Base-by-base conservation (phyloP, 2,329 filamentous ascomycete species). In the Periconia macrospinosa region DNA sequence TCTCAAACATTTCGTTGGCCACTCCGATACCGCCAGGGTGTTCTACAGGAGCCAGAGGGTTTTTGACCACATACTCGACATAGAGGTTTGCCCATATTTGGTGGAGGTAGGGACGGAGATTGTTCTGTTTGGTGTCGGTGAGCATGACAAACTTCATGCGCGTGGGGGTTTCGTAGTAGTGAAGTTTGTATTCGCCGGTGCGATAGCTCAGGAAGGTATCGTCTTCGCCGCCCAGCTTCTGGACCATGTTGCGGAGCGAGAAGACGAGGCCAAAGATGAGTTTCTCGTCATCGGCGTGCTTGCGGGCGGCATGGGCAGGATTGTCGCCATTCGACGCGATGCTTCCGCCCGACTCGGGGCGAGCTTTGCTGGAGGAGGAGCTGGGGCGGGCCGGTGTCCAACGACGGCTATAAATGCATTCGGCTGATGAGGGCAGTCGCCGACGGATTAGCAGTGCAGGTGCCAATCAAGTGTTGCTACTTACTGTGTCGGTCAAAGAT, bases 61-160 rank as follows among this genome's bases (percentile, higher is more conserved):
- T 87, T 68, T 87, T 87, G 47, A 87, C 83, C 30, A 87, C 85
- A 68, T 94, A 99, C 78, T 99, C 94, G 17, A 99, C 93, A 79
- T 94, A 99, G 20, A 97, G 84, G 73, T 96, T 97, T 54, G 97
- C 95, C 75, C 97, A 99, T 58, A 99, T 97, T 81, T 99, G 94
- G 73, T 99, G 92, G 68, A 99, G 78, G 19, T 96, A 93, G 65
- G 95, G 91, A 43, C 92, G 86, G 86, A 99, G 93, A 75, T 92
- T 97, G 62, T 89, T 84, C 53, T 91, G 90, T 62, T 86, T 89
- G 37, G 90, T 90, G 76, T 97, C 94, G 20, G 94, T 97, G 70
- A 97, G 82, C 87, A 99, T 91, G 70, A 97, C 92, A 71, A 97
- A 95, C 71, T 96, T 95, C 75, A 96, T 87, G 73, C 91, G 95